Percentiles rank a stretch among this genome's conserved stretches.
Conservation (phyloP, 2,329 filamentous ascomycete species). For the Penicillium sp. region DNA sequence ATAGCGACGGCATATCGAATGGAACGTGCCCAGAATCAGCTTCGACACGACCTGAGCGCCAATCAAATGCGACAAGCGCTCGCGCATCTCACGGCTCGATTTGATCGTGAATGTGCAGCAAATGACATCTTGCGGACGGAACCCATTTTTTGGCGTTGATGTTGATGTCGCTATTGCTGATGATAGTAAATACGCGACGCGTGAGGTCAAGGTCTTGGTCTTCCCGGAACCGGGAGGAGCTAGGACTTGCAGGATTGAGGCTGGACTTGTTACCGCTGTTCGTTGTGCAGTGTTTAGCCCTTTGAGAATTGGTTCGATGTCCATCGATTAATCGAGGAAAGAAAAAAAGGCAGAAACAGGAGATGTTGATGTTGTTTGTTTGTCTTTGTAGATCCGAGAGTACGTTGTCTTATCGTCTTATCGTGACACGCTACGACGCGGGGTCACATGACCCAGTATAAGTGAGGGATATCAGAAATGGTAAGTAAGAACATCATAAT, state of each 20-base stretch:
- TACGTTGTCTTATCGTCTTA: not conserved
- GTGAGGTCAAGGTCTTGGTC: constrained; percentile 89
- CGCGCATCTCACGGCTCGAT: constrained; percentile 88
- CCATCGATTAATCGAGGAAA: constrained; percentile 38
- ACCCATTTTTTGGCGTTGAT: constrained; percentile 50
- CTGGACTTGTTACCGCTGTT: constrained; percentile 60
- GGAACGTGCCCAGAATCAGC: constrained; percentile 87
- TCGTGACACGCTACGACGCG: constrained; percentile 22
- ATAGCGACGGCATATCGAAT: constrained; percentile 85
- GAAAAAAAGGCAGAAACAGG: not conserved
- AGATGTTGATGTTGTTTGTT: not conserved
- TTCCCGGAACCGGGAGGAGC: constrained; percentile 73
- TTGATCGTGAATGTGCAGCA: constrained; percentile 98
- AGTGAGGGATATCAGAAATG: not conserved
- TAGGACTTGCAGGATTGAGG: constrained; percentile 58
- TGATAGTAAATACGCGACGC: constrained; percentile 82
- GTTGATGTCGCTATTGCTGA: not conserved
- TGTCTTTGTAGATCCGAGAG: too few species aligned
- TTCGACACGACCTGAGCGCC: constrained; percentile 70
- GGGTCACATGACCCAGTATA: constrained; percentile 24
- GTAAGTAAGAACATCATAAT: not conserved
- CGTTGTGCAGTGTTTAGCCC: constrained; percentile 63
- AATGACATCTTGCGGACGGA: constrained; percentile 80
- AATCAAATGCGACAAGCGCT: constrained; percentile 76
- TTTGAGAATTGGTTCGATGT: constrained; percentile 55